Conservation (phyloP, 768 basidiomycete genomes). For the Leucogyrophana mollusca region DNA sequence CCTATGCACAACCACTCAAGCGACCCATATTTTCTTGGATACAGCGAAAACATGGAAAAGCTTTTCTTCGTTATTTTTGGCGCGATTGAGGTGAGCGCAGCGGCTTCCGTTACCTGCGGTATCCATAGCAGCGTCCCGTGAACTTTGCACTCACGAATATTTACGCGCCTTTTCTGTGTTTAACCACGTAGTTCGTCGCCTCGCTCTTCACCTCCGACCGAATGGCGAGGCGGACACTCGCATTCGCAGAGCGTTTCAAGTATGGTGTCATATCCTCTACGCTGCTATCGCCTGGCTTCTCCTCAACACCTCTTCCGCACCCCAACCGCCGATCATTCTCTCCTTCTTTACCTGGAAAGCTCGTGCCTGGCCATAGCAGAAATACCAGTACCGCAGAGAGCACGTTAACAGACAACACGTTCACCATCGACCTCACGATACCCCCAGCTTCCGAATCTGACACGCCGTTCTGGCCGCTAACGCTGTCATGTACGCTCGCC, state of each 20-base stretch:
- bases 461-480: slow-evolving; percentile 35
- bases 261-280: slow-evolving; percentile 82
- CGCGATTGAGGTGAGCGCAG: slow-evolving; percentile 36
- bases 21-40: slow-evolving; percentile 8
- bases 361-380: slow-evolving; percentile 37
- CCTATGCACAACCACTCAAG: slow-evolving; percentile 2
- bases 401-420: slow-evolving; percentile 13
- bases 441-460: slow-evolving; percentile 32
- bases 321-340: slow-evolving; percentile 31
- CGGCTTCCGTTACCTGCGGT: too few relatives aligned
- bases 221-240: slow-evolving; percentile 36
- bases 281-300: slow-evolving; percentile 58
- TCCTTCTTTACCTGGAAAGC: slow-evolving; percentile 47
- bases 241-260: slow-evolving; percentile 79
- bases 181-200: slow-evolving; percentile 33
- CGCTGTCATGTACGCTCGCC: slow-evolving; percentile 36
- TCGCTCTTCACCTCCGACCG: slow-evolving; percentile 35
- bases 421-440: slow-evolving; percentile 19
- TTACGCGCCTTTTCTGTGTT: slow-evolving; percentile 9
- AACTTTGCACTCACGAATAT: slow-evolving; percentile 8
- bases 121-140: slow-evolving; percentile 10
- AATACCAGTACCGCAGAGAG: slow-evolving; percentile 38
- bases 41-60: slow-evolving; percentile 25
- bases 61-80: slow-evolving; percentile 22
- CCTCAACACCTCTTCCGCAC: slow-evolving; percentile 35